Conservation (phyloP, 2,329 filamentous ascomycete species). For the Byssoonygena ceratinophila region DNA sequence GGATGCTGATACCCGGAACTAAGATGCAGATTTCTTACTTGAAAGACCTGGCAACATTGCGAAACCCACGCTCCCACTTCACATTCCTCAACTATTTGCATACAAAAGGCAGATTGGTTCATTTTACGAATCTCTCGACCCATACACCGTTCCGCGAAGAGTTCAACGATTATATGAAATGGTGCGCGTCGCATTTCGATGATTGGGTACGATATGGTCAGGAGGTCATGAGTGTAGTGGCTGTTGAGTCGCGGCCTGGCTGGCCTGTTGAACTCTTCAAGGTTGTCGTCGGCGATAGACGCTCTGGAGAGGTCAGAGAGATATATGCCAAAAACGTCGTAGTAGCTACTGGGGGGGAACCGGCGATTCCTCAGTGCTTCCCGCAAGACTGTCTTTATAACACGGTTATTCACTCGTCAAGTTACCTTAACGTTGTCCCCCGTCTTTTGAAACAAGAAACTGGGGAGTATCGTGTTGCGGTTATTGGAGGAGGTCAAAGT, state of each 20-base stretch:
- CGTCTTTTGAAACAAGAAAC: conserved; percentile 31
- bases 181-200: conserved; percentile 75
- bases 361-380: conserved; percentile 49
- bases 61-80: conserved; percentile 74
- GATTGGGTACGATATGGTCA: conserved; percentile 63
- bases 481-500: conserved; percentile 82
- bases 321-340: conserved; percentile 45
- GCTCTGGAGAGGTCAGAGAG: conserved; percentile 34
- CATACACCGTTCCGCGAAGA: conserved; percentile 78
- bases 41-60: conserved; percentile 84
- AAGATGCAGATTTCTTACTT: conserved; percentile 98
- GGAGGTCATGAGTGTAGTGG: conserved; percentile 63
- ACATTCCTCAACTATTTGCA: conserved; percentile 95
- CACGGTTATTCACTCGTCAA: conserved; percentile 75
- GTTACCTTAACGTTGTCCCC: conserved; percentile 51
- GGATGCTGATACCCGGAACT: conserved; percentile 85
- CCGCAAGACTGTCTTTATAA: conserved; percentile 57
- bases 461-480: conserved; percentile 58
- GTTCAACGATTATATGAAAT: conserved; percentile 91
- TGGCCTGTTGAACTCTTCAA: conserved; percentile 51
- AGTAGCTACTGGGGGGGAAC: conserved; percentile 56
- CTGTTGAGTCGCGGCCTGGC: conserved; percentile 42
- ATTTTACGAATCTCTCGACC: conserved; percentile 83
- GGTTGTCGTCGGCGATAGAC: conserved; percentile 54
- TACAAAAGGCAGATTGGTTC: conserved; percentile 64